Base-by-base conservation (phyloP, 169 alveolate species). In the Babesia ovis region DNA sequence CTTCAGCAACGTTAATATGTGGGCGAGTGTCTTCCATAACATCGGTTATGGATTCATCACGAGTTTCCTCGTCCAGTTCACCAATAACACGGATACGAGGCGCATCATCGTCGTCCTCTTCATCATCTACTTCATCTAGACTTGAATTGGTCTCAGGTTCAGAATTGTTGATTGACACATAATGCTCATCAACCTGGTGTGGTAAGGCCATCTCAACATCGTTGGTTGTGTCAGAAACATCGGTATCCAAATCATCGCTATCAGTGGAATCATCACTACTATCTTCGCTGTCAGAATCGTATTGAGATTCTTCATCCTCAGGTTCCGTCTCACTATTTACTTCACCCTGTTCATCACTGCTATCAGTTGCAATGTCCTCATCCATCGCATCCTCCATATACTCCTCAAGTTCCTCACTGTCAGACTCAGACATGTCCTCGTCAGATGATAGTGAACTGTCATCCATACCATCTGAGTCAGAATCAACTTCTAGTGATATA, bases 121-220 rank as follows among this genome's bases (percentile, higher is more conserved):
- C 86, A 16, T 79, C 83, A 16, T 79, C 87, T 16, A 55, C 58
- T n/a, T 79, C 87, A 2, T 79, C 87, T 48, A 79, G 48, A 39
- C 87, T 79, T 27, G 87, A 79, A 2, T 32, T 46, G 27, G 71
- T 37, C 11, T 31, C 82, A 3, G 80, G 18, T 35, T 57, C 83
- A 2, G 87, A 68, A 50, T 53, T 20, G 50, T 69, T 20, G 42
- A 55, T 53, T n/a, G 83, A 29, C 23, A 4, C 23, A 46, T 79
- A 79, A 59, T 84, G 82, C 77, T 89, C 93, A 53, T 89, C 93
- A 6, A 89, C 84, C 64, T 89, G 90, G 66, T 89, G 93, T 6
- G 93, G 93, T 48, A 89, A 60, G 41, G 82, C 86, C 64, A 84
- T 70, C n/a, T 89, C 93, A 41, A 70, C 86, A 32, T 82, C 75